Percentiles rank a stretch among this genome's conserved stretches.
phyloP scores from a whole-genome alignment of 495 filamentous ascomycete genomes.

The Aspergillus biplanus region DNA sequence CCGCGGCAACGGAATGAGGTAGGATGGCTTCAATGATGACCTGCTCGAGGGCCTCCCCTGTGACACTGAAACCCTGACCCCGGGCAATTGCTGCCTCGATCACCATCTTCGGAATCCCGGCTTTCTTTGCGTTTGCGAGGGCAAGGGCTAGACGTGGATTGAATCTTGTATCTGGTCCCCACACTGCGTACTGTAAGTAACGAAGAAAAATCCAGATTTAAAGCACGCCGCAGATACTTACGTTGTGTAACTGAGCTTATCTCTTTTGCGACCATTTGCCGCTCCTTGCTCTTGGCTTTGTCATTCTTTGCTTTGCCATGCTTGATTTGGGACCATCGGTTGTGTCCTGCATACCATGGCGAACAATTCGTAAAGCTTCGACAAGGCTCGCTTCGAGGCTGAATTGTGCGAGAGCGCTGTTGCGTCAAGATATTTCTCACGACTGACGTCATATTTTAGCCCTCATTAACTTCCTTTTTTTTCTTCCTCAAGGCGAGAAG shows the following conservation, averaged over 20 bases:
- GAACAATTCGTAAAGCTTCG: slow-evolving; percentile 57
- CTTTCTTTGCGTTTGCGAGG: slow-evolving; percentile 82
- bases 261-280: slow-evolving; percentile 53
- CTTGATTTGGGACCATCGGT: slow-evolving; percentile 91
- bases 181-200: slow-evolving; percentile 38
- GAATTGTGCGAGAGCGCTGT: slow-evolving; percentile 15
- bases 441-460: slow-evolving; percentile 20
- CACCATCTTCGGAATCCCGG: slow-evolving; percentile 75
- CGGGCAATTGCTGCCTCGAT: slow-evolving; percentile 86
- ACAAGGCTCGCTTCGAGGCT: slow-evolving; percentile 25
- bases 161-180: slow-evolving; percentile 68
- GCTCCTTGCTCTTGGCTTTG: slow-evolving; percentile 55
- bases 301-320: slow-evolving; percentile 91
- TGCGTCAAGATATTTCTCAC: slow-evolving; percentile 23
- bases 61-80: slow-evolving; percentile 78
- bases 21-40: slow-evolving; percentile 83
- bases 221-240: slow-evolving; percentile 28
- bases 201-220: not conserved
- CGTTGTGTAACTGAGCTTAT: slow-evolving; percentile 59
- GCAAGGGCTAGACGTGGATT: slow-evolving; percentile 75
- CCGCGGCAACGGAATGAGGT: slow-evolving; percentile 73
- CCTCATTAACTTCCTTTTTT: not conserved
- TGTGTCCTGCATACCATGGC: slow-evolving; percentile 69
- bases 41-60: slow-evolving; percentile 72
- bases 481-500: not conserved